Evolutionary conservation across 164 flowering plant genomes (phyloP).

Genomic region (Amborella trichopoda): DNA sequence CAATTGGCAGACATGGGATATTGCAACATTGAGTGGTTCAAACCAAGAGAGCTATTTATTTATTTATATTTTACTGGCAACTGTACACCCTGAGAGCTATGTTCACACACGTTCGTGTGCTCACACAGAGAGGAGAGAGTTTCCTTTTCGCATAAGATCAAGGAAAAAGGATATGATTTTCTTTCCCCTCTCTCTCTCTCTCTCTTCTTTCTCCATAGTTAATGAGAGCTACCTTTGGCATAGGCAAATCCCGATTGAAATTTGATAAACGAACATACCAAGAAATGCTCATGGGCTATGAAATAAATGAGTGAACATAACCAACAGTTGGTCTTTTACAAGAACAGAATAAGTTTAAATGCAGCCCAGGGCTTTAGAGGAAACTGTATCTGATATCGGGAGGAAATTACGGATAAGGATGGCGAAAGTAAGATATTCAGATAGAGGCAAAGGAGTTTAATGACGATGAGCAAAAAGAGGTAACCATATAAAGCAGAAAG

Average conservation of each 20-base stretch:
- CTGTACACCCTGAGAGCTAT: too few relatives aligned
- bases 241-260: slow-evolving; percentile 63
- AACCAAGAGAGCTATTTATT: too few relatives aligned
- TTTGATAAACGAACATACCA: slow-evolving; percentile 69
- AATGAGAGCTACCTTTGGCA: too few relatives aligned
- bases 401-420: slow-evolving; percentile 44
- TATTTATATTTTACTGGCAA: too few relatives aligned
- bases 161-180: too few relatives aligned
- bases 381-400: slow-evolving; percentile 31
- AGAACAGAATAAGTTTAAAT: slow-evolving; percentile 36
- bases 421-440: slow-evolving; percentile 51
- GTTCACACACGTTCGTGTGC: not conserved
- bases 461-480: slow-evolving; percentile 77
- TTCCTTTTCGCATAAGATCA: too few relatives aligned
- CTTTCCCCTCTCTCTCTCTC: too few relatives aligned
- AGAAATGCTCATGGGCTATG: slow-evolving; percentile 62
- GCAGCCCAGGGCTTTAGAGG: slow-evolving; percentile 39
- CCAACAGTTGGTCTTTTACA: slow-evolving; percentile 46
- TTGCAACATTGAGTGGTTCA: too few relatives aligned
- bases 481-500: too few relatives aligned
- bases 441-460: slow-evolving; percentile 49
- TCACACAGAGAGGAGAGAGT: too few relatives aligned
- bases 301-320: slow-evolving; percentile 78
- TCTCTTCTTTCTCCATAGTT: too few relatives aligned
- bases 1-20: too few relatives aligned